These are phyloP conservation scores for Parascedosporium putredinis DNA, from an alignment of 2,329 filamentous ascomycete species.

Conservation along the genomic window DNA sequence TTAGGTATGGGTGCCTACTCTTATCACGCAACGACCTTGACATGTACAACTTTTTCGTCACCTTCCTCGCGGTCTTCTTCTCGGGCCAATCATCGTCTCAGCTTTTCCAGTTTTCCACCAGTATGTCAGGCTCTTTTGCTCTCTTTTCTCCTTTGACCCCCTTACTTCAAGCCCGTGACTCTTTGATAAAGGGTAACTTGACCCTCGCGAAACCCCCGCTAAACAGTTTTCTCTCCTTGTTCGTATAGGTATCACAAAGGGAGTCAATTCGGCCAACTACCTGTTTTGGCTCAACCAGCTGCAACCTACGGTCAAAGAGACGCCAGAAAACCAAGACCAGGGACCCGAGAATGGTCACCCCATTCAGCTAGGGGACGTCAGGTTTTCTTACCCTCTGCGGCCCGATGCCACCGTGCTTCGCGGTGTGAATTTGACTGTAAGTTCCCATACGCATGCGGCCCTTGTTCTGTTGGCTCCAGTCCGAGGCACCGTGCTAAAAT, in stretches of 20 bases:
- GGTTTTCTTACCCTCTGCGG: conserved; percentile 45
- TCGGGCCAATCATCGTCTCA: conserved; percentile 29
- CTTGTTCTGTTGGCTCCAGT: no score
- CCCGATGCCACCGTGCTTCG: conserved; percentile 24
- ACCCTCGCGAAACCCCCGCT: background rate
- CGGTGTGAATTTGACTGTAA: conserved; percentile 25
- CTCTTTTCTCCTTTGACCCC: conserved; percentile 51
- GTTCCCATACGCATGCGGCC: no score
- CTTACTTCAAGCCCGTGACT: conserved; percentile 33
- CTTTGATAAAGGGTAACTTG: background rate
- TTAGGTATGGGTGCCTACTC: conserved; percentile 27
- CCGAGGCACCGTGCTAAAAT: no score
- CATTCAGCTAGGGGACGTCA: conserved; percentile 38
- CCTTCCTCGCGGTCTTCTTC: conserved; percentile 40
- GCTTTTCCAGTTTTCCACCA: conserved; percentile 38
- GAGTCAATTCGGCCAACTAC: conserved; percentile 35
- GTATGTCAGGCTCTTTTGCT: conserved; percentile 12
- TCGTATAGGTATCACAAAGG: conserved; percentile 38
- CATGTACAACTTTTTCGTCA: conserved; percentile 35
- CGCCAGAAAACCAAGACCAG: conserved; percentile 13
- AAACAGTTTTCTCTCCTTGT: no score
- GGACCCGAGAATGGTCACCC: conserved; percentile 15
- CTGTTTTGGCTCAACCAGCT: conserved; percentile 28
- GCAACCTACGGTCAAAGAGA: conserved; percentile 13
- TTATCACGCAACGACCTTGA: conserved; percentile 35